Conservation (phyloP, 805 yeast species). For the Cyberlindnera mycetangii region DNA sequence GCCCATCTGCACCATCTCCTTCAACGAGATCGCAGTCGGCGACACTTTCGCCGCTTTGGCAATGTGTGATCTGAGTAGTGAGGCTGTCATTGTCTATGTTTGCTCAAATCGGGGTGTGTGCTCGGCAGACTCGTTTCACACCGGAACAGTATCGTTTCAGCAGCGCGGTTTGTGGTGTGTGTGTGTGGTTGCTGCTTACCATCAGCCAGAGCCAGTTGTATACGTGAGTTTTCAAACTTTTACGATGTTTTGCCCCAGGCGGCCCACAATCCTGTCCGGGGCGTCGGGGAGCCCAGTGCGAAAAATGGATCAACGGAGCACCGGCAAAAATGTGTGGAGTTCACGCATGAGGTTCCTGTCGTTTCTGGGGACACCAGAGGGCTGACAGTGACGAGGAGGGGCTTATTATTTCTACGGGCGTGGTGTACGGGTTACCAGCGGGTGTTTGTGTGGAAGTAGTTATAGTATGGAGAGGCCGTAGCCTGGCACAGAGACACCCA, state of each 20-base stretch:
- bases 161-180: neutral
- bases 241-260: neutral
- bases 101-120: neutral
- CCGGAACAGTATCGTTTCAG: neutral
- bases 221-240: no score
- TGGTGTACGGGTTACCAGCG: no score
- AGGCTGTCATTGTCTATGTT: constrained; percentile 7
- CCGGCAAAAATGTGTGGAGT: constrained; percentile 2
- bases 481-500: neutral
- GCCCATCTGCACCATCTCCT: constrained; percentile 93
- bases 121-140: neutral
- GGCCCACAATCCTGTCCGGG: no score
- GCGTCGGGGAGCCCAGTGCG: neutral
- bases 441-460: no score
- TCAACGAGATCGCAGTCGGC: constrained; percentile 78
- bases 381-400: no score
- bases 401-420: no score
- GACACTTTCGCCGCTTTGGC: constrained; percentile 61
- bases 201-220: no score
- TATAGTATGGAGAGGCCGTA: no score
- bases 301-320: constrained; percentile 5
- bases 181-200: neutral
- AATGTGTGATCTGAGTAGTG: constrained; percentile 25
- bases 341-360: no score
- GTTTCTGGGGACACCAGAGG: neutral